Percentiles rank a stretch among this genome's conserved stretches.
These are phyloP conservation scores for Tolypocladium cylindrosporum DNA, from an alignment of 2,329 filamentous ascomycete genomes.

Conservation along the genomic window DNA sequence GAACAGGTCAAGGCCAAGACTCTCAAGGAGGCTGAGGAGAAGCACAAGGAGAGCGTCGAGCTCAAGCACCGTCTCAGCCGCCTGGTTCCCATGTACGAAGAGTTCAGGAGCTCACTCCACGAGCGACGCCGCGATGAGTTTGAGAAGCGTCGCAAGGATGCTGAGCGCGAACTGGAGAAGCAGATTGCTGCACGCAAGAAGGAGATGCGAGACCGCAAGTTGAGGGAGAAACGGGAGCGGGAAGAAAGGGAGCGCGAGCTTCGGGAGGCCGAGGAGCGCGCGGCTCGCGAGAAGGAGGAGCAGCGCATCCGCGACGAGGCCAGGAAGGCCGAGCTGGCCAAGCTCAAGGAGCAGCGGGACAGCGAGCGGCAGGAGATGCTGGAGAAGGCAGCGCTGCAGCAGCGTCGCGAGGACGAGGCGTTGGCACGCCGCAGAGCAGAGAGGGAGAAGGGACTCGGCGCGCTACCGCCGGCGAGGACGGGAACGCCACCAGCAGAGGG, in stretches of 20 bases:
- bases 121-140: constrained; percentile 90
- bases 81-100: constrained; percentile 75
- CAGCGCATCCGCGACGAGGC: constrained; percentile 71
- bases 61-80: constrained; percentile 87
- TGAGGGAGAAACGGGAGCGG: constrained; percentile 72
- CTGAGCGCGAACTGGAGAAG: constrained; percentile 86
- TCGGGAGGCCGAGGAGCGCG: constrained; percentile 78
- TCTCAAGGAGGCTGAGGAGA: constrained; percentile 68
- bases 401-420: constrained; percentile 79
- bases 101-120: constrained; percentile 71
- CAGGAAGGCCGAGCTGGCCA: constrained; percentile 60
- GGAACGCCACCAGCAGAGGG: constrained; percentile 14
- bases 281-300: constrained; percentile 75
- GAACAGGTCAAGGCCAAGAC: constrained; percentile 70
- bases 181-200: constrained; percentile 82
- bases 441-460: constrained; percentile 36
- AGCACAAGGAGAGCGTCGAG: constrained; percentile 86
- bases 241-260: constrained; percentile 74
- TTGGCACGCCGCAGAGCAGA: constrained; percentile 62
- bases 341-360: constrained; percentile 54
- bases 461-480: constrained; percentile 8
- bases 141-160: constrained; percentile 83
- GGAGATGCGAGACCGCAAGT: constrained; percentile 74
- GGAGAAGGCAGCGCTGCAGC: constrained; percentile 60
- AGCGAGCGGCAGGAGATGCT: constrained; percentile 57